Percentiles rank a stretch among this genome's conserved stretches.
These are phyloP conservation scores for Craterostigma plantagineum DNA, from an alignment of 257 asterid genomes.

Conservation along the genomic window DNA sequence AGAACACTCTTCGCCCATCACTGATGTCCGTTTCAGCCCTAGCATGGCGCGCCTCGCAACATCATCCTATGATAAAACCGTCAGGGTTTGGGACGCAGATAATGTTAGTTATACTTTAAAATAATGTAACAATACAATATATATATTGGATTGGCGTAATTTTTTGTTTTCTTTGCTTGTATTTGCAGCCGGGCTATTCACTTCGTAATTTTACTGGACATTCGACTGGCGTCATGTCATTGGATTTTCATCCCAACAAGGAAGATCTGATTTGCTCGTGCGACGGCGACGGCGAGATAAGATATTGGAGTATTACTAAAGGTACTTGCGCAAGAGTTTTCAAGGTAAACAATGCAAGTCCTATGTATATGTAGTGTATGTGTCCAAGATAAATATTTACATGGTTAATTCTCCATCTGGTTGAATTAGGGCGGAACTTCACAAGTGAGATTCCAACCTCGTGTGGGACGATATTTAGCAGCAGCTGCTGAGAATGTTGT, in stretches of 20 bases:
- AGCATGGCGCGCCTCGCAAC: slow-evolving; percentile 99
- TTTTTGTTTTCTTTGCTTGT: neutral
- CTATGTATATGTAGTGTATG: neutral
- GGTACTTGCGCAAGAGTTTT: slow-evolving; percentile 65
- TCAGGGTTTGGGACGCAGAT: slow-evolving; percentile 96
- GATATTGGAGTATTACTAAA: slow-evolving; percentile 75
- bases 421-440: slow-evolving; percentile 65
- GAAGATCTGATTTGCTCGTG: slow-evolving; percentile 93
- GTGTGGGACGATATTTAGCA: slow-evolving; percentile 67
- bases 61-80: slow-evolving; percentile 90
- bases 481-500: slow-evolving; percentile 90
- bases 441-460: slow-evolving; percentile 93
- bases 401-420: slow-evolving; percentile 1
- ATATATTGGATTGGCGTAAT: neutral
- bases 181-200: slow-evolving; percentile 58
- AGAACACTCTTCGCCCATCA: slow-evolving; percentile 70
- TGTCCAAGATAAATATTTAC: slow-evolving; percentile 73
- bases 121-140: neutral
- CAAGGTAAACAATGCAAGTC: slow-evolving; percentile 29
- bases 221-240: slow-evolving; percentile 72
- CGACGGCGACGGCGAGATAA: slow-evolving; percentile 83
- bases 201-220: slow-evolving; percentile 88
- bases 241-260: slow-evolving; percentile 90
- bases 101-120: slow-evolving; percentile 42
- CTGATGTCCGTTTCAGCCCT: slow-evolving; percentile 95